These are phyloP conservation scores for Colletotrichum lindemuthianum DNA, from an alignment of 2,329 filamentous ascomycete genomes.

Conservation along the genomic window DNA sequence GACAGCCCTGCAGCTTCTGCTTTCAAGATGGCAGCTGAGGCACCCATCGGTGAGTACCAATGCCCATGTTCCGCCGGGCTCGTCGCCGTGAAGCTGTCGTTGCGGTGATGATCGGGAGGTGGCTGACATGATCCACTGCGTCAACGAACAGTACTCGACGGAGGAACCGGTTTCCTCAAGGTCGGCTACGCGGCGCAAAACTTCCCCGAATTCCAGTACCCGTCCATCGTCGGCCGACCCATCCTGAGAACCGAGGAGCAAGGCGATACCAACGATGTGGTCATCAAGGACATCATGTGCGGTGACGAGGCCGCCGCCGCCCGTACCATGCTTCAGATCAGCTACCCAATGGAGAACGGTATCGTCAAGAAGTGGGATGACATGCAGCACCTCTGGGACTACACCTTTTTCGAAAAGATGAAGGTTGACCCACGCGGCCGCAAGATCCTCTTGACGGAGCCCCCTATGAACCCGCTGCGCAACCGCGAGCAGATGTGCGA, in stretches of 20 bases:
- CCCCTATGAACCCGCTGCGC: conserved; percentile 96
- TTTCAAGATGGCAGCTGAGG: conserved; percentile 61
- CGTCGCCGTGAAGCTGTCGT: conserved; percentile 2
- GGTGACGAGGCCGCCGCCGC: conserved; percentile 97
- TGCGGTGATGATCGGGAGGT: conserved; percentile 23
- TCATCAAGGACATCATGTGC: conserved; percentile 99
- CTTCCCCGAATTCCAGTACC: conserved; percentile 98
- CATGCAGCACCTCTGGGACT: conserved; percentile 99
- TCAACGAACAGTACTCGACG: conserved; percentile 83
- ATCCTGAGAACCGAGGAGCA: conserved; percentile 96
- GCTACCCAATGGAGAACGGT: conserved; percentile 99
- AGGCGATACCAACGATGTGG: conserved; percentile 64
- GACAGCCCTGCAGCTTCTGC: conserved; percentile 30
- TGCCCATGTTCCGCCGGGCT: conserved; percentile 6
- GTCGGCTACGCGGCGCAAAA: conserved; percentile 99
- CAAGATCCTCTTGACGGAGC: conserved; percentile 97
- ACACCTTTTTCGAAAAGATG: conserved; percentile 98
- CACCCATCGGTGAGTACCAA: conserved; percentile 62
- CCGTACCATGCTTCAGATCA: conserved; percentile 97
- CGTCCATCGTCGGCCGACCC: conserved; percentile 96
- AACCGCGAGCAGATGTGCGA: conserved; percentile 99
- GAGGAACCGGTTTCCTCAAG: conserved; percentile 99
- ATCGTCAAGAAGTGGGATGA: conserved; percentile 99
- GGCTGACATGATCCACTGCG: conserved; percentile 34
- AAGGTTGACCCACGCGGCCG: conserved; percentile 88